phyloP scores from a whole-genome alignment of 148 eudicot genomes.

The Bassia scoparia region DNA sequence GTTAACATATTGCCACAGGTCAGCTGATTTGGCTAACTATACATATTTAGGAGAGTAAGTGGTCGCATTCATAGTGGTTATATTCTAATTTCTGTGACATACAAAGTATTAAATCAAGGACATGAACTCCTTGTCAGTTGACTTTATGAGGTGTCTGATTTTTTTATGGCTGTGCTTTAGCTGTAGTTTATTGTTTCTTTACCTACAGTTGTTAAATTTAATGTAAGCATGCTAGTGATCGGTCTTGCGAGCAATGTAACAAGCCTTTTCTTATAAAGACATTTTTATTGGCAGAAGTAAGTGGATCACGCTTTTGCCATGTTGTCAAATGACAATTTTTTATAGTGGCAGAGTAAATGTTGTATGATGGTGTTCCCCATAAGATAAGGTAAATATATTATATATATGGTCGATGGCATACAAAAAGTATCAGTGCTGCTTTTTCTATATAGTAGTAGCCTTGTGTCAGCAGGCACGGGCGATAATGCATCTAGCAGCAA shows the following conservation, averaged over 20 bases:
- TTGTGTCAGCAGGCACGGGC: slow-evolving; percentile 58
- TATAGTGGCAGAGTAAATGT: slow-evolving; percentile 90
- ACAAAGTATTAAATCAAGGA: no score
- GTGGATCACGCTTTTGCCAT: slow-evolving; percentile 36
- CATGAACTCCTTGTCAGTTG: no score
- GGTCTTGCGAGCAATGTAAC: not conserved
- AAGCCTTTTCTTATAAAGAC: not conserved
- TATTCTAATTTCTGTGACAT: no score
- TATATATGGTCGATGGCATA: not conserved
- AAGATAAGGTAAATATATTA: slow-evolving; percentile 63
- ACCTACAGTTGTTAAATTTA: not conserved
- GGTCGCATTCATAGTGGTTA: no score
- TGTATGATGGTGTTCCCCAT: slow-evolving; percentile 75
- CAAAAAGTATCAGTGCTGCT: slow-evolving; percentile 2
- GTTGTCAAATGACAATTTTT: slow-evolving; percentile 80
- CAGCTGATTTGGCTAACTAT: no score
- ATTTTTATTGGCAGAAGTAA: slow-evolving; percentile 49
- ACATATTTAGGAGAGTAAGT: no score
- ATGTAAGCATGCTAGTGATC: not conserved
- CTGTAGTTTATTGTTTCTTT: not conserved
- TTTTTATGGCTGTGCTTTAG: no score
- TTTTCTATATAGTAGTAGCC: slow-evolving; percentile 30
- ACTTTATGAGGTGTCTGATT: no score
- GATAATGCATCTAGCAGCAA: slow-evolving; percentile 78
- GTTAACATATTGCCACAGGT: not conserved